Evolutionary conservation across 2,329 filamentous ascomycete species (phyloP), one percentile per base, ranked within the genome.

Genomic region (Bertia moriformis): DNA sequence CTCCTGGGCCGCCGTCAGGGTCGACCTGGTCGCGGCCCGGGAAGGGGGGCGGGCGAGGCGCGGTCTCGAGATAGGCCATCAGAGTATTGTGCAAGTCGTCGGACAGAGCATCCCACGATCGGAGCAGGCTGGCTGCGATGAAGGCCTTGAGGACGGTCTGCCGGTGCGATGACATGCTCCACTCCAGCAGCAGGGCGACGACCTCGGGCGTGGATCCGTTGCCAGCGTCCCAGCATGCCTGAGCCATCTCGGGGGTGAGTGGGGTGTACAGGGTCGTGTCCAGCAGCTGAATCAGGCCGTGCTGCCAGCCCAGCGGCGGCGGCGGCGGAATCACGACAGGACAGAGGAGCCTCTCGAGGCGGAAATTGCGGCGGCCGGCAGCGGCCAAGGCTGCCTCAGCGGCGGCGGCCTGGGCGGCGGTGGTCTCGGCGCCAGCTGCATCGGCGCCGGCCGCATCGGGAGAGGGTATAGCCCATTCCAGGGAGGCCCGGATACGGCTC

Each of bases 121-220:
- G 71, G 12, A 96, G 62, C 15, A 96, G 65, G 3, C 77, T 73
- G 18, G 75, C 74, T 2, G 78, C 74, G 27, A 89, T 66, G 54
- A 88, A 95, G 10, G 87, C 64, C 43, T 89, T 83, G 43, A 79
- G 69, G 10, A 70, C 51, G 0, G 87, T 87, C 15, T 77, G 71
- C 12, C 89, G 75, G 55, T 93, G 83, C 3, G 73, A 65, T 1
- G 88, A 89, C 1, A 83, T 83, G 18, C 83, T 77, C 91, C 91
- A 98, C 49, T 89, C 78, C 4, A 95, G 63, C 18, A 81, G n/a
- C n/a, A n/a, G n/a, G n/a, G n/a, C 60, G 0, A 73, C 77, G 14
- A 83, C 64, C n/a, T 89, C 59, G 30, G 69, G 60, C 1, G 56
- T 41, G 43, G 72, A 73, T 49, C 86, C 73, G 19, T 72, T 66